phyloP scores from a whole-genome alignment of 208 protist species.

The Naegleria fowleri region DNA sequence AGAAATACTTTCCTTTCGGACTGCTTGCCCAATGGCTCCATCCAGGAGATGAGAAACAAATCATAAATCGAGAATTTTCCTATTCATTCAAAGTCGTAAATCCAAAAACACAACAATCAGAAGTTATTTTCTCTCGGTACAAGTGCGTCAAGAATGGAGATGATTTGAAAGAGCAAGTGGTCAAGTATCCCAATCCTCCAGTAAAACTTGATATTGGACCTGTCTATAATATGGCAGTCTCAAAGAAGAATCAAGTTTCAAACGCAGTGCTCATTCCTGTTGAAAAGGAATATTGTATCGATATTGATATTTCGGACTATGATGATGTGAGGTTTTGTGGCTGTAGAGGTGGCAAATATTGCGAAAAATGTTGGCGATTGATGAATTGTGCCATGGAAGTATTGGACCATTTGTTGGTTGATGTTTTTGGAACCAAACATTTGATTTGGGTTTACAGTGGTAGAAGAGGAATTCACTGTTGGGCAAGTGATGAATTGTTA shows the following conservation, averaged over 20 bases:
- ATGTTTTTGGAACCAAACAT: slow-evolving; percentile 1
- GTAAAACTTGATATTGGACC: slow-evolving; percentile 57
- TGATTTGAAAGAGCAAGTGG: slow-evolving; percentile 35
- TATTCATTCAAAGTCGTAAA: neutral
- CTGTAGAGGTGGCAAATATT: slow-evolving; percentile 86
- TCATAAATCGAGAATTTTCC: neutral
- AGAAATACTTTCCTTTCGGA: neutral
- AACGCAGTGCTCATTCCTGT: slow-evolving; percentile 55
- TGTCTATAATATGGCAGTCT: slow-evolving; percentile 41
- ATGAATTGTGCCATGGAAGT: neutral
- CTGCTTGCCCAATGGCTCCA: neutral
- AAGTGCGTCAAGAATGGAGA: slow-evolving; percentile 36
- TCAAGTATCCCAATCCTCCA: slow-evolving; percentile 8
- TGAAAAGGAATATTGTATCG: slow-evolving; percentile 95
- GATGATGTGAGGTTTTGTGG: slow-evolving; percentile 91
- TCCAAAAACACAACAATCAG: slow-evolving; percentile 17
- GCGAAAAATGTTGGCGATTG: slow-evolving; percentile 92
- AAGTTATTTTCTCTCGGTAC: slow-evolving; percentile 47
- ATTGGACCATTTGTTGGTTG: neutral
- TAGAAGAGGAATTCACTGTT: slow-evolving; percentile 96
- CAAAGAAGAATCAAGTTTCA: neutral
- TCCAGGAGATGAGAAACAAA: neutral
- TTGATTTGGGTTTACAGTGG: slow-evolving; percentile 90
- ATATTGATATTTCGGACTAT: slow-evolving; percentile 99
- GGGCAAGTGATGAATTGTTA: slow-evolving; percentile 92